Evolutionary conservation across 768 basidiomycete species (phyloP).

Genomic region (Galerina marginata): DNA sequence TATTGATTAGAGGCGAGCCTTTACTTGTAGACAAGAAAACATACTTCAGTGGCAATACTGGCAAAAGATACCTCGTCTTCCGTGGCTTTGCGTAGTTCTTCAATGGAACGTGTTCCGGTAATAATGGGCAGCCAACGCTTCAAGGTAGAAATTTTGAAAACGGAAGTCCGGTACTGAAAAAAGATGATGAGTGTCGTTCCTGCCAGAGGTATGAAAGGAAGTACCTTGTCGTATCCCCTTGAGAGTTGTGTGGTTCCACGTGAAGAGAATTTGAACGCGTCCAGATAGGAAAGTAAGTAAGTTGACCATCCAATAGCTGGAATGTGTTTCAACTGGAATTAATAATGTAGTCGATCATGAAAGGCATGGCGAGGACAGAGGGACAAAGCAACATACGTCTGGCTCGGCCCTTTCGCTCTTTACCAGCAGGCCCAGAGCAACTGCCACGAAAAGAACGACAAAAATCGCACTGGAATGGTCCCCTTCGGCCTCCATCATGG

Average conservation of each 20-base stretch:
- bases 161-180: slow-evolving; percentile 17
- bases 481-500: slow-evolving; percentile 3
- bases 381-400: slow-evolving; percentile 5
- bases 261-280: slow-evolving; percentile 23
- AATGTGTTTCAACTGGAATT: slow-evolving; percentile 31
- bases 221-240: slow-evolving; percentile 30
- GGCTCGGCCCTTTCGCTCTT: slow-evolving; percentile 14
- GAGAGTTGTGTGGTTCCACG: slow-evolving; percentile 14
- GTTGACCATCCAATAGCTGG: slow-evolving; percentile 26
- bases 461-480: slow-evolving; percentile 13
- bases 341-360: background rate
- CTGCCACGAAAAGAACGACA: background rate
- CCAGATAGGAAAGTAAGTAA: slow-evolving; percentile 27
- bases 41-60: slow-evolving; percentile 37
- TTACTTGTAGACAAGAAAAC: background rate
- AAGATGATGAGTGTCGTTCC: background rate
- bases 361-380: background rate
- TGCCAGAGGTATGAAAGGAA: background rate
- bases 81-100: slow-evolving; percentile 45
- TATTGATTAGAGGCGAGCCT: background rate
- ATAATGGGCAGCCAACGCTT: slow-evolving; percentile 46
- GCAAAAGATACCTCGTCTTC: slow-evolving; percentile 43
- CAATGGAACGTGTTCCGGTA: slow-evolving; percentile 31
- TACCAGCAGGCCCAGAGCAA: background rate
- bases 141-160: slow-evolving; percentile 34